These are phyloP conservation scores for Podaxis carcinomalis DNA, from an alignment of 768 basidiomycete species.

Conservation along the genomic window DNA sequence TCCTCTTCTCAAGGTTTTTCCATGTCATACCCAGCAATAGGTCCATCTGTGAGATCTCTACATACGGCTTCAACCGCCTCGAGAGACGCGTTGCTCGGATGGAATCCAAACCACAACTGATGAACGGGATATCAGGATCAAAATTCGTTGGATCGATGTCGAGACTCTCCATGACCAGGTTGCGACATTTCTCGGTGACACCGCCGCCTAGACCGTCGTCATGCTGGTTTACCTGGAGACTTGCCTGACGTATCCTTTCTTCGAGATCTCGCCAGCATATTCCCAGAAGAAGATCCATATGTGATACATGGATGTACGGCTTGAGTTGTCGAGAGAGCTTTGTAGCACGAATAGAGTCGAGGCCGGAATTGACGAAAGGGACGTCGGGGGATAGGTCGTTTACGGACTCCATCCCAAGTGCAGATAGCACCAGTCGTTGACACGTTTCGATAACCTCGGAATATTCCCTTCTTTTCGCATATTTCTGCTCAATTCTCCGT, in stretches of 20 bases:
- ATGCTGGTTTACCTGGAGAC: not conserved
- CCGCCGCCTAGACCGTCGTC: not conserved
- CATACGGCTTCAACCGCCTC: slow-evolving; percentile 24
- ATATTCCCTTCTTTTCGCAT: not conserved
- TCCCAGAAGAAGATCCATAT: slow-evolving; percentile 29
- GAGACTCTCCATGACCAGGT: slow-evolving; percentile 10
- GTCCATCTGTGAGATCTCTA: slow-evolving; percentile 31
- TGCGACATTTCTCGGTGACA: not conserved
- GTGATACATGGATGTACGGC: slow-evolving; percentile 24
- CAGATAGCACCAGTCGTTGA: not conserved
- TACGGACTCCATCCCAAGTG: not conserved
- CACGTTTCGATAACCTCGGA: not conserved
- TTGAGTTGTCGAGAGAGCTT: slow-evolving; percentile 29
- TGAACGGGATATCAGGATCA: slow-evolving; percentile 32
- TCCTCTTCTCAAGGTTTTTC: not conserved
- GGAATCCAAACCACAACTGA: slow-evolving; percentile 40
- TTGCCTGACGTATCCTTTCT: not conserved
- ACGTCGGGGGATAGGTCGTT: slow-evolving; percentile 30
- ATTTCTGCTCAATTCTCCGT: not conserved
- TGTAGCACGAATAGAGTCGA: slow-evolving; percentile 36
- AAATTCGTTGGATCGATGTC: slow-evolving; percentile 31
- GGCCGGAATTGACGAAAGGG: slow-evolving; percentile 37
- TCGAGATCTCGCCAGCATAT: not conserved
- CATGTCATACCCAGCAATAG: slow-evolving; percentile 18
- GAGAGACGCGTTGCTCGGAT: slow-evolving; percentile 32